A percentile compares a stretch with the other conserved stretches of the same genome.
These are phyloP conservation scores for Selaginella tamariscina DNA, from an alignment of 75 land plant species.

Conservation along the genomic window DNA sequence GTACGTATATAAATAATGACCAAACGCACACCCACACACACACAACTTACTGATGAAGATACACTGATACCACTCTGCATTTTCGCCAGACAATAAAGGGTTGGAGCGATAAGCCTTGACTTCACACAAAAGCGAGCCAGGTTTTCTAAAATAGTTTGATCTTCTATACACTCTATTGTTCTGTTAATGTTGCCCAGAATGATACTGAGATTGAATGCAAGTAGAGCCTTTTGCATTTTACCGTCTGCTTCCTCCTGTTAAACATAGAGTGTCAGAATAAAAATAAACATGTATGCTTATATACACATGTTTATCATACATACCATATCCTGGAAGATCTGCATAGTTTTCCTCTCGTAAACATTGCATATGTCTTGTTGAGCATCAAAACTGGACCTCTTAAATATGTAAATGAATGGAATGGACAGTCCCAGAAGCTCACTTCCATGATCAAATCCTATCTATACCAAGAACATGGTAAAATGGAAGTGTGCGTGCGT, in stretches of 20 bases:
- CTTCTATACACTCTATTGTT: conserved; percentile 17
- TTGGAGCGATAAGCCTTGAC: conserved; percentile 13
- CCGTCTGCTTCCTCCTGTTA: conserved; percentile 24
- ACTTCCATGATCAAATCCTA: conserved; percentile 4
- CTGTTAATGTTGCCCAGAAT: conserved; percentile 17
- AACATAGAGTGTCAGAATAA: not conserved
- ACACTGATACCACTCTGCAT: conserved; percentile 26
- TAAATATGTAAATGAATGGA: conserved; percentile 20
- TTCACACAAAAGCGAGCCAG: conserved; percentile 22
- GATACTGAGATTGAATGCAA: conserved; percentile 13
- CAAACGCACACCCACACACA: not conserved
- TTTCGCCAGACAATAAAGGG: conserved; percentile 22
- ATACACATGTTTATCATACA: too few relatives aligned
- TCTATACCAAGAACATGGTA: too few relatives aligned
- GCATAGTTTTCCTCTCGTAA: conserved; percentile 19
- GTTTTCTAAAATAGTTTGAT: conserved; percentile 15
- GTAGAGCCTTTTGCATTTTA: conserved; percentile 15
- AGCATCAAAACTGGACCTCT: conserved; percentile 2
- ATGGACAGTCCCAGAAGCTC: conserved; percentile 15
- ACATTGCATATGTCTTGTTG: conserved; percentile 3
- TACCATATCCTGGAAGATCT: conserved; percentile 23
- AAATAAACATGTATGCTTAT: too few relatives aligned
- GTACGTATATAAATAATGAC: too few relatives aligned
- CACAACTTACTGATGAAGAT: too few relatives aligned
- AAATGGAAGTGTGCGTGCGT: too few relatives aligned